These are phyloP conservation scores for Aphanomyces cochlioides DNA, from an alignment of 352 stramenopile species.

Conservation along the genomic window DNA sequence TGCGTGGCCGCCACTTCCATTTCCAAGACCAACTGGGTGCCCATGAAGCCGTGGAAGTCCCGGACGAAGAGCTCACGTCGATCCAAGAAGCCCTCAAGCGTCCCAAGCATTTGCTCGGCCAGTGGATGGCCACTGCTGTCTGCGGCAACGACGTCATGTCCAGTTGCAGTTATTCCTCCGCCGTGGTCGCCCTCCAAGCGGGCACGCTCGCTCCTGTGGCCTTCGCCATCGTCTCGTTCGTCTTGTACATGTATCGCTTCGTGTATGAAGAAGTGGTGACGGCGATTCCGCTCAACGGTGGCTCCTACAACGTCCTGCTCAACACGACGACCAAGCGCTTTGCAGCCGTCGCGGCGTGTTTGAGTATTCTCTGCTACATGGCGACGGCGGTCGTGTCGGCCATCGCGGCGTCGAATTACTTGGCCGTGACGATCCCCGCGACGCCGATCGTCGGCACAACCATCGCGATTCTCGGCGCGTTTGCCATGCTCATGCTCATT, in stretches of 20 bases:
- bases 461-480: slow-evolving; percentile 66
- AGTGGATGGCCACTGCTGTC: slow-evolving; percentile 87
- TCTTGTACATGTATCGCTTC: slow-evolving; percentile 65
- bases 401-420: slow-evolving; percentile 55
- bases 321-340: slow-evolving; percentile 90
- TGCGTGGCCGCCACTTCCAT: not conserved
- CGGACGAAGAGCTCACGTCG: slow-evolving; percentile 29
- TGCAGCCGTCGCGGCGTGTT: slow-evolving; percentile 77
- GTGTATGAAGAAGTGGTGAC: slow-evolving; percentile 91
- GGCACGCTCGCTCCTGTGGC: slow-evolving; percentile 80
- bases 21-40: not conserved
- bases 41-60: slow-evolving; percentile 3
- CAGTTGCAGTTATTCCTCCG: slow-evolving; percentile 78
- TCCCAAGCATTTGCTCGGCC: slow-evolving; percentile 41
- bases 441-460: slow-evolving; percentile 44
- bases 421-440: slow-evolving; percentile 47
- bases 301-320: slow-evolving; percentile 90
- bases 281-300: slow-evolving; percentile 87
- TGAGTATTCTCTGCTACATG: slow-evolving; percentile 90
- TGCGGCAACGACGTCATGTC: slow-evolving; percentile 90
- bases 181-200: slow-evolving; percentile 58
- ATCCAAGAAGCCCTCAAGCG: slow-evolving; percentile 30
- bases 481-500: slow-evolving; percentile 72
- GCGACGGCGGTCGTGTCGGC: slow-evolving; percentile 77
- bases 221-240: slow-evolving; percentile 67